These are phyloP conservation scores for Metarhizium anisopliae DNA, from an alignment of 2,329 filamentous ascomycete species.

Conservation along the genomic window DNA sequence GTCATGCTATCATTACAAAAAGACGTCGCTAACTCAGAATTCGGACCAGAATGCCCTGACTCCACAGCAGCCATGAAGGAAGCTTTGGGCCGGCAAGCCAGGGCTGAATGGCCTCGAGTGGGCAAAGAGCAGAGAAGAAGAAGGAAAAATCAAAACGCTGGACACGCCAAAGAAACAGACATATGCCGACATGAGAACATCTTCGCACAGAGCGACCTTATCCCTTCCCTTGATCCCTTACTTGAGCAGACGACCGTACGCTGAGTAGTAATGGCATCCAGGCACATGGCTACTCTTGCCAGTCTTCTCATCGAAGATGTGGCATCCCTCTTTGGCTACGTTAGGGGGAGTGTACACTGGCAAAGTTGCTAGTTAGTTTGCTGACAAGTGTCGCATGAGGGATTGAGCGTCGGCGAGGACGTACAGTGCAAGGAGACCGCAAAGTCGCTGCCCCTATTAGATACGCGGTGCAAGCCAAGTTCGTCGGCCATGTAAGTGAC, in stretches of 20 bases:
- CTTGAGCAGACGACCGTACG: slow-evolving; percentile 41
- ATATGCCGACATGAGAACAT: not conserved
- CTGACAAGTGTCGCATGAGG: slow-evolving; percentile 19
- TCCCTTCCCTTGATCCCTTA: slow-evolving; percentile 8
- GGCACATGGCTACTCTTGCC: slow-evolving; percentile 64
- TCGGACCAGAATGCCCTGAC: not conserved
- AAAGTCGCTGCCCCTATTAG: slow-evolving; percentile 64
- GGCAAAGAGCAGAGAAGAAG: not conserved
- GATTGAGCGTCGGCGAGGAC: slow-evolving; percentile 16
- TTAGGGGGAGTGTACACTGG: slow-evolving; percentile 80
- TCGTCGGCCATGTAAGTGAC: slow-evolving; percentile 90
- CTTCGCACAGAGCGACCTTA: not conserved
- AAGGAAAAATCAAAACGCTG: slow-evolving; percentile 5
- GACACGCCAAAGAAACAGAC: slow-evolving; percentile 1
- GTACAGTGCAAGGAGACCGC: slow-evolving; percentile 75
- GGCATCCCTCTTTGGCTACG: slow-evolving; percentile 71
- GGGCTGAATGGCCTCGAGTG: not conserved
- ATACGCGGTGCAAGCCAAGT: slow-evolving; percentile 76
- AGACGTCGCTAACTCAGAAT: not conserved
- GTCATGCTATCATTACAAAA: slow-evolving; percentile 7
- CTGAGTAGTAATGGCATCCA: slow-evolving; percentile 65
- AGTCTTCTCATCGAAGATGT: slow-evolving; percentile 70
- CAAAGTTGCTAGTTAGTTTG: slow-evolving; percentile 19
- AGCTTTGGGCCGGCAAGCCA: not conserved
- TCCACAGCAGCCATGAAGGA: slow-evolving; percentile 1